A percentile compares a stretch with the other conserved stretches of the same genome.
phyloP scores from a whole-genome alignment of 306 rosid genomes.

The Medicago arabica region DNA sequence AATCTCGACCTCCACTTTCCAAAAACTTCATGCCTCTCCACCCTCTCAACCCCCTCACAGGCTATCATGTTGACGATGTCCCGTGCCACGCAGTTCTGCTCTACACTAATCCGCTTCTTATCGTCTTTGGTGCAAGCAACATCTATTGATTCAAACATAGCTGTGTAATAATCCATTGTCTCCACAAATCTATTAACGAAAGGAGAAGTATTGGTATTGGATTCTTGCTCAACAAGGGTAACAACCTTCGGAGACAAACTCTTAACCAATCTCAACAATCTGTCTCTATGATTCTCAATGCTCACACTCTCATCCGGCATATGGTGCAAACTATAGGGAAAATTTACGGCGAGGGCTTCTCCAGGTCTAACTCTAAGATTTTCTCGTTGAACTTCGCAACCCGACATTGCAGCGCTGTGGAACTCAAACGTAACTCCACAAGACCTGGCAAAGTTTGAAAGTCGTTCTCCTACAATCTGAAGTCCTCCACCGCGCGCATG shows the following conservation, averaged over 20 bases:
- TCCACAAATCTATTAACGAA: slow-evolving; percentile 67
- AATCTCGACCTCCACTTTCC: slow-evolving; percentile 84
- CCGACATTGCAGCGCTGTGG: slow-evolving; percentile 71
- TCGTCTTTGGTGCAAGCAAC: slow-evolving; percentile 58
- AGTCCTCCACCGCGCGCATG: slow-evolving; percentile 96
- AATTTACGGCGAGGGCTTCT: slow-evolving; percentile 79
- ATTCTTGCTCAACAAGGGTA: slow-evolving; percentile 87
- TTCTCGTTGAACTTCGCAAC: slow-evolving; percentile 58
- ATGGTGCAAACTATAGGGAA: slow-evolving; percentile 85
- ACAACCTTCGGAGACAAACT: slow-evolving; percentile 83
- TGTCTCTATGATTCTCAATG: slow-evolving; percentile 79
- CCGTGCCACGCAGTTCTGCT: slow-evolving; percentile 85
- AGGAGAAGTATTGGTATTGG: slow-evolving; percentile 91
- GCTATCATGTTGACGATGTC: slow-evolving; percentile 97
- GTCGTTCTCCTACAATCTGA: slow-evolving; percentile 60
- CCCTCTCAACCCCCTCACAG: slow-evolving; percentile 85
- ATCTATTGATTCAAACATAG: slow-evolving; percentile 89
- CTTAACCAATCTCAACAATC: slow-evolving; percentile 72
- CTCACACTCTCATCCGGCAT: slow-evolving; percentile 97
- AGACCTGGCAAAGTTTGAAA: slow-evolving; percentile 53
- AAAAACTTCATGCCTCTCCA: slow-evolving; percentile 80
- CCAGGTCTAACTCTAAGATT: slow-evolving; percentile 55
- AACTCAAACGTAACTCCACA: slow-evolving; percentile 73
- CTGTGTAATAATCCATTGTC: slow-evolving; percentile 72
- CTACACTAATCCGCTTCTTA: slow-evolving; percentile 67